Evolutionary conservation across 1,284 basidiomycete species (phyloP).

Genomic region (Trametes versicolor): DNA sequence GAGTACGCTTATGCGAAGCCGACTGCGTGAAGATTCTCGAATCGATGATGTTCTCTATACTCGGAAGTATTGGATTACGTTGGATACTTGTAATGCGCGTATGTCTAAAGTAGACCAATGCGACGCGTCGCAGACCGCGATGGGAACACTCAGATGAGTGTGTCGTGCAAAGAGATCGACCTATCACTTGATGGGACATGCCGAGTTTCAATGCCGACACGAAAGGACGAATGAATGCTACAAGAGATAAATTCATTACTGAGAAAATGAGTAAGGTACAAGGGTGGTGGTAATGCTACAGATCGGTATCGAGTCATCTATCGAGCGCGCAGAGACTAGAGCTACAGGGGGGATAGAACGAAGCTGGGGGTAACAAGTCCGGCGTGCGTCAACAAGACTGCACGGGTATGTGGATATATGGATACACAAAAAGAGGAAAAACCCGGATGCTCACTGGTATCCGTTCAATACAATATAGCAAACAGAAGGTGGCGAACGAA

Average conservation of each 20-base stretch:
- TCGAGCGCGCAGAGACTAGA: conserved; percentile 27
- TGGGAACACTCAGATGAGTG: background rate
- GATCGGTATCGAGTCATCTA: conserved; percentile 21
- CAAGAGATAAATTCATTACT: conserved; percentile 26
- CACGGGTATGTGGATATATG: conserved; percentile 22
- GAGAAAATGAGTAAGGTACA: conserved; percentile 16
- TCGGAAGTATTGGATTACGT: background rate
- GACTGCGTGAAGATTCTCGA: background rate
- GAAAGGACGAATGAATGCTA: background rate
- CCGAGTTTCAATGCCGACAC: background rate
- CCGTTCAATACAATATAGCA: conserved; percentile 25
- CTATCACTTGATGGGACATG: background rate
- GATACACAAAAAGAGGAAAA: conserved; percentile 22
- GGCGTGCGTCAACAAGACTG: conserved; percentile 13
- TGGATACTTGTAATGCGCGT: background rate
- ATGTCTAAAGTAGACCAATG: too few species aligned
- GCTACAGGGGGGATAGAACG: conserved; percentile 31
- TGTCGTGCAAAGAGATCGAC: background rate
- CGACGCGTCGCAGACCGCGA: background rate
- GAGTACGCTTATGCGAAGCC: conserved; percentile 44
- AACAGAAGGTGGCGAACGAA: conserved; percentile 11
- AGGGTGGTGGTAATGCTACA: conserved; percentile 22
- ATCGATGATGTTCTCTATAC: background rate
- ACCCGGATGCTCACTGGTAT: conserved; percentile 15
- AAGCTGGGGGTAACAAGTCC: conserved; percentile 10